phyloP scores from a whole-genome alignment of 2,329 filamentous ascomycete species.

The Colletotrichum somersetense region DNA sequence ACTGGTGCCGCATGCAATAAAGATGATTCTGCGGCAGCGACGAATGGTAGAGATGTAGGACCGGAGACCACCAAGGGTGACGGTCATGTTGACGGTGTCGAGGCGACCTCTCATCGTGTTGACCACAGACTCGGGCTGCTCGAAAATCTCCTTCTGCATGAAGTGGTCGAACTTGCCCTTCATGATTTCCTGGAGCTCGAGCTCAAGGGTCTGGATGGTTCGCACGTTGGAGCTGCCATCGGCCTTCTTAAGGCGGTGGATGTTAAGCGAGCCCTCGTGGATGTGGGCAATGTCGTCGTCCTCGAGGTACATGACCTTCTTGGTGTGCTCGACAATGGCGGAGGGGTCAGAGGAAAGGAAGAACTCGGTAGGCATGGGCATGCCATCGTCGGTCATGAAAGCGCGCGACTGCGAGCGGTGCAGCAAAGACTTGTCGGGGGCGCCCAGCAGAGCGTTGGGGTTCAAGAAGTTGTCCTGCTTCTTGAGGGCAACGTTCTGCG shows the following conservation, averaged over 20 bases:
- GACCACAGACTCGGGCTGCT: slow-evolving; percentile 98
- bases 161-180: slow-evolving; percentile 99
- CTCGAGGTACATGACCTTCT: slow-evolving; percentile 99
- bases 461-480: slow-evolving; percentile 80
- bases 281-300: slow-evolving; percentile 99
- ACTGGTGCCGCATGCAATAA: slow-evolving; percentile 98
- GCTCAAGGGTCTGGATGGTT: slow-evolving; percentile 97
- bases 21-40: slow-evolving; percentile 96
- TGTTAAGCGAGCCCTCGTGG: slow-evolving; percentile 98
- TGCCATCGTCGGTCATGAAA: slow-evolving; percentile 98
- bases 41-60: slow-evolving; percentile 98
- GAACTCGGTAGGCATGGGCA: slow-evolving; percentile 98
- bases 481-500: slow-evolving; percentile 97
- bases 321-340: slow-evolving; percentile 99
- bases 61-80: slow-evolving; percentile 94
- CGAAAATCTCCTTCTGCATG: slow-evolving; percentile 99
- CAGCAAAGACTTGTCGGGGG: slow-evolving; percentile 96
- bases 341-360: slow-evolving; percentile 99
- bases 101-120: slow-evolving; percentile 99
- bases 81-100: slow-evolving; percentile 91
- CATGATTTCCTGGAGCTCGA: slow-evolving; percentile 99
- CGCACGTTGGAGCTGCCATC: slow-evolving; percentile 97
- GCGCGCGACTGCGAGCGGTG: slow-evolving; percentile 98
- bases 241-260: slow-evolving; percentile 96
- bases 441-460: slow-evolving; percentile 79